Base-by-base conservation (phyloP, 768 basidiomycete species). In the Kondoa malvinella region DNA sequence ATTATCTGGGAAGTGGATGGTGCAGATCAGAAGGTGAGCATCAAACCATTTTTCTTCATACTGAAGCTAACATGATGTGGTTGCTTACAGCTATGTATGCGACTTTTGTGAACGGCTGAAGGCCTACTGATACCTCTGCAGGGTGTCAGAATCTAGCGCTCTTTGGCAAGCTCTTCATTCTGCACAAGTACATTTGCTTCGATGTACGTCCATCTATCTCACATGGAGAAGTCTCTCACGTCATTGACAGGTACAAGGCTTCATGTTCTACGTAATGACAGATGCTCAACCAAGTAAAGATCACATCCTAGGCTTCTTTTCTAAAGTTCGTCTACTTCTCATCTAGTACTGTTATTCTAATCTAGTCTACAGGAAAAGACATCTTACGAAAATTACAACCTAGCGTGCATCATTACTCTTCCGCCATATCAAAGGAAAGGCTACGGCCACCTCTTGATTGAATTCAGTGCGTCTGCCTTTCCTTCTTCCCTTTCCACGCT, bases 131-230 rank as follows among this genome's bases (percentile, higher is more conserved):
- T 63, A 33, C 56, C 1, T 75, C 96, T 94, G 81, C 96, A 3
- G 97, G 92, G 75, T 97, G 92, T 76, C 94, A 97, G 77, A 94
- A 94, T 74, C 79, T 99, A 32, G 87, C 91, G 21, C 81, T 97
- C 4, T 97, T 96, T 74, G 94, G 92, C 32, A 97, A 97, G 77
- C 81, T 97, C n/a, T 97, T 99, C 77, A 96, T 97, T 74, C 95
- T 97, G 74, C 87, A 92, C 70, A 99, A 99, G 78, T 94, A 92
- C 14, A 78, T 92, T 17, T 92, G 89, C 77, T 94, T 90, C 74
- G 89, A 92, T 89, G 89, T 88, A 71, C 69, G 87, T 73, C 1
- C 15, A 25, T 30, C n/a, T 2, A 2, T 50, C 66, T 26, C 8
- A 4, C 17, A 8, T 1, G 0, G 1, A 25, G 27, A 15, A 4